Conservation (phyloP, 768 basidiomycete genomes). For the Brasilioporus rufonigricans region DNA sequence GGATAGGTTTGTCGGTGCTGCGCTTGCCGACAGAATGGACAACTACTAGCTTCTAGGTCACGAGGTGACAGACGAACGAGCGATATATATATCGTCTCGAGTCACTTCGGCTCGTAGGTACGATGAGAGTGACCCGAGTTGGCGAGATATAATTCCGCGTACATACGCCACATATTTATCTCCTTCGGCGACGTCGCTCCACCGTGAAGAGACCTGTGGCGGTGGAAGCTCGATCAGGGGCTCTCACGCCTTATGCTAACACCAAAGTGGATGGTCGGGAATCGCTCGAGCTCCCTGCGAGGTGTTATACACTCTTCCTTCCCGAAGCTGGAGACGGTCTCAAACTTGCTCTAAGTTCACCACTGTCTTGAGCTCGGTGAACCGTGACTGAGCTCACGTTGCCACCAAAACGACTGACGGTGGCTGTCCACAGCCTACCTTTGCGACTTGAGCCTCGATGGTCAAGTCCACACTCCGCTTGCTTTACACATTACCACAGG, state of each 20-base stretch:
- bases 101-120: neutral
- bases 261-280: no score
- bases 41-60: neutral
- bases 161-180: neutral
- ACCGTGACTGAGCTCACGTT: neutral
- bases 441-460: neutral
- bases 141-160: neutral
- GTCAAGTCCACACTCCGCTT: neutral
- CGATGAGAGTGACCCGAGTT: neutral
- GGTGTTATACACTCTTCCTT: conserved; percentile 31
- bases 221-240: neutral
- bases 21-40: neutral
- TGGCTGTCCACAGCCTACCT: neutral
- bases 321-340: conserved; percentile 55
- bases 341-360: conserved; percentile 48
- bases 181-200: no score
- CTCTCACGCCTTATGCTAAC: neutral
- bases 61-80: neutral
- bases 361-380: neutral
- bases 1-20: neutral
- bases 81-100: no score
- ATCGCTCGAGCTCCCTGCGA: no score
- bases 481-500: no score
- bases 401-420: neutral
- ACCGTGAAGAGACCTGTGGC: neutral